These are phyloP conservation scores for Meyerozyma elateridarum DNA, from an alignment of 1,139 yeast species.

Conservation along the genomic window DNA sequence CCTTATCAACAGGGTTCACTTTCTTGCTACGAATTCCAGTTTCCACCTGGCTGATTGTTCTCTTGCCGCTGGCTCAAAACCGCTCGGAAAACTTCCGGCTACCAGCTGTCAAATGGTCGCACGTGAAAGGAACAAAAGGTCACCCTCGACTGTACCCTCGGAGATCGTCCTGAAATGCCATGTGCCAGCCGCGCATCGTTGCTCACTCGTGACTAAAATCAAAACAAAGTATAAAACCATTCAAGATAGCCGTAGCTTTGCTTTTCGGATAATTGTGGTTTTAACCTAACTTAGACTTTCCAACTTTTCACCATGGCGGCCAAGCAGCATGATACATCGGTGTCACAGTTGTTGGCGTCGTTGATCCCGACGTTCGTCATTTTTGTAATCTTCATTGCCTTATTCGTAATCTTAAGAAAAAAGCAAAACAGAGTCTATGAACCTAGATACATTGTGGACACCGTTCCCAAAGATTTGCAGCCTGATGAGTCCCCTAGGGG, in stretches of 20 bases:
- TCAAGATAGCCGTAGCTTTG: neutral
- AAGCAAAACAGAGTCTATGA: constrained; percentile 70
- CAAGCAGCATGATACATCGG: constrained; percentile 26
- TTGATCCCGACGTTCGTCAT: constrained; percentile 41
- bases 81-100: neutral
- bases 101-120: neutral
- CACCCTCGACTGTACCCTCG: constrained; percentile 1
- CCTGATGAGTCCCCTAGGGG: constrained; percentile 59
- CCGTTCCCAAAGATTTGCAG: constrained; percentile 36
- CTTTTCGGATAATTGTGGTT: too few relatives aligned
- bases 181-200: constrained; percentile 4
- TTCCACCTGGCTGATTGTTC: constrained; percentile 3
- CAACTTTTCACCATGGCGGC: too few relatives aligned
- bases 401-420: constrained; percentile 64
- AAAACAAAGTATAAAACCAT: constrained; percentile 4
- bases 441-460: constrained; percentile 57
- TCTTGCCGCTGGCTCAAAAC: neutral
- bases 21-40: constrained; percentile 3
- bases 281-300: too few relatives aligned
- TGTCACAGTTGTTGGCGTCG: constrained; percentile 38
- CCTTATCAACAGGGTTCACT: too few relatives aligned
- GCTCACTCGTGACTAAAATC: constrained; percentile 4
- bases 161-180: neutral
- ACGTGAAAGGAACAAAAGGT: neutral
- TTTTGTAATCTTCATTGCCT: constrained; percentile 49